Conservation (phyloP, 306 rosid species). For the Malus asiatica region DNA sequence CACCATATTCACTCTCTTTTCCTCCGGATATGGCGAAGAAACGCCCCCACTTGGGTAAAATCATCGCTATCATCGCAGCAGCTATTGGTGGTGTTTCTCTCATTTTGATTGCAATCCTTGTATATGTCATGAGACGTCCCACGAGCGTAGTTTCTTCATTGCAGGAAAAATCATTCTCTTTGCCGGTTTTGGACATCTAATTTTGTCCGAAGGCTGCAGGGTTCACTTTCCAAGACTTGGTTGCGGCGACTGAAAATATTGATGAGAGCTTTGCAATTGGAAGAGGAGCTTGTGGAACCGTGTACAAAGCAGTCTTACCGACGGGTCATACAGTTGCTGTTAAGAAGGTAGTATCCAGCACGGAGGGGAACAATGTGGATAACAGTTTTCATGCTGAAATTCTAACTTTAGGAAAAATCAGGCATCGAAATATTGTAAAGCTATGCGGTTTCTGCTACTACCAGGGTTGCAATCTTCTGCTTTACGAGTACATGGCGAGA, state of each 20-base stretch:
- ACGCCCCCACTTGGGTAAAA: constrained; percentile 28
- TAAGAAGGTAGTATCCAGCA: constrained; percentile 62
- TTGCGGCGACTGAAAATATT: constrained; percentile 57
- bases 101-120: constrained; percentile 47
- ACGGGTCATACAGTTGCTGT: constrained; percentile 58
- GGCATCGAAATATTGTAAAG: constrained; percentile 79
- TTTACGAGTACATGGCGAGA: constrained; percentile 73
- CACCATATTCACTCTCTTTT: constrained; percentile 31
- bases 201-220: constrained; percentile 56
- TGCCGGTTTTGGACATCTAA: constrained; percentile 54
- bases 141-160: constrained; percentile 21
- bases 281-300: constrained; percentile 80
- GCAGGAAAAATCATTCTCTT: constrained; percentile 31
- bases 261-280: constrained; percentile 64
- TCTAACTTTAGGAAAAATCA: constrained; percentile 58
- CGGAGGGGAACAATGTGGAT: constrained; percentile 68
- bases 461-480: constrained; percentile 68
- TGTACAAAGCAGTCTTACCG: constrained; percentile 64
- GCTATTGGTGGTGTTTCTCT: constrained; percentile 69
- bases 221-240: constrained; percentile 66
- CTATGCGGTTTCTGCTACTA: constrained; percentile 64
- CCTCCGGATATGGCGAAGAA: constrained; percentile 12
- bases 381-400: constrained; percentile 71
- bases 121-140: constrained; percentile 55
- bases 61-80: constrained; percentile 46